These are phyloP conservation scores for Pichia cactophila DNA, from an alignment of 1,139 yeast genomes.

Conservation along the genomic window DNA sequence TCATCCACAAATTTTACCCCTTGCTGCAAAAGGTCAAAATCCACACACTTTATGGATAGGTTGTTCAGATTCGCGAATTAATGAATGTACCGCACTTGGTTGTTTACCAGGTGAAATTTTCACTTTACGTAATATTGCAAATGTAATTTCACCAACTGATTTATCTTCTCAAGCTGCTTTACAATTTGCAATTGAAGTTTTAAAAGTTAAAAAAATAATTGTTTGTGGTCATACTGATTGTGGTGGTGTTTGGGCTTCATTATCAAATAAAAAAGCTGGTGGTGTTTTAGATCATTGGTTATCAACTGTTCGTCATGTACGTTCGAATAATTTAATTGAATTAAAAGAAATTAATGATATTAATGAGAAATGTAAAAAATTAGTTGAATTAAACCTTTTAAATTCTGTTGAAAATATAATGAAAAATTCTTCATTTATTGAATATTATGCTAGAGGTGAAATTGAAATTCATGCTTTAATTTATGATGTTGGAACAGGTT, in stretches of 20 bases:
- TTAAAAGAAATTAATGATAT: constrained; percentile 45
- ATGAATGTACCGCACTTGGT: constrained; percentile 60
- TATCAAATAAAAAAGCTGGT: constrained; percentile 60
- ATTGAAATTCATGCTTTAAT: constrained; percentile 83
- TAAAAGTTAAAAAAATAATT: constrained; percentile 74
- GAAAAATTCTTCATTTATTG: constrained; percentile 68
- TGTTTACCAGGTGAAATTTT: constrained; percentile 89
- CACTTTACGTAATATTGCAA: constrained; percentile 91
- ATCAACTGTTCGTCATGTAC: constrained; percentile 62
- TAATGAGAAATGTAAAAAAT: constrained; percentile 50
- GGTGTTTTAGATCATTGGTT: constrained; percentile 78
- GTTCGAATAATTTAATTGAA: constrained; percentile 29
- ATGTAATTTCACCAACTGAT: constrained; percentile 67
- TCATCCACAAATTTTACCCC: constrained; percentile 59
- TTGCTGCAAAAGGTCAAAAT: constrained; percentile 76
- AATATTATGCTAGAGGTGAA: constrained; percentile 64
- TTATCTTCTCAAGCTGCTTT: constrained; percentile 73
- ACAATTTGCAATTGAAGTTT: constrained; percentile 84
- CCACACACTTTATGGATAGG: constrained; percentile 97
- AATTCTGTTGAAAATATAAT: constrained; percentile 50
- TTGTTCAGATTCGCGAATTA: constrained; percentile 78
- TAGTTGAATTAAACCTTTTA: constrained; percentile 75
- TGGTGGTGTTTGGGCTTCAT: constrained; percentile 90
- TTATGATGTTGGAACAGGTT: constrained; percentile 79
- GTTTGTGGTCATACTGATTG: constrained; percentile 98